Conservation (phyloP, 2,329 filamentous ascomycete genomes). For the Penicillium sp. region DNA sequence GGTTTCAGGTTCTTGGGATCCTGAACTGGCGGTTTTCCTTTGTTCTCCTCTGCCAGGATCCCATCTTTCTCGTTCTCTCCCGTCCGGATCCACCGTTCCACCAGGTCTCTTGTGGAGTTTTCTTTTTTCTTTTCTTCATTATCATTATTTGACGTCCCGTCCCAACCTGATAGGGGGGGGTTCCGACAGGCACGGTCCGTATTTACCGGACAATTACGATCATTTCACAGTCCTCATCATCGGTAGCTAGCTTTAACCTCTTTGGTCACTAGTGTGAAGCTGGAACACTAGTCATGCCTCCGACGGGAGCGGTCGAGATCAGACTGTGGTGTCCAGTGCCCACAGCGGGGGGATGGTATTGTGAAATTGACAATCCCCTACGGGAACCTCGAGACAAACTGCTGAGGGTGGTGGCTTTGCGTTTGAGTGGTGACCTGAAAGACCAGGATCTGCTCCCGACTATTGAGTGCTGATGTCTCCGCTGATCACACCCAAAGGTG, state of each 20-base stretch:
- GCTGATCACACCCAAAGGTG: constrained; percentile 10
- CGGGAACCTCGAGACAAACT: background rate
- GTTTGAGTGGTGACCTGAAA: constrained; percentile 5
- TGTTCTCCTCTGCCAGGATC: background rate
- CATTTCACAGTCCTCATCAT: constrained; percentile 9
- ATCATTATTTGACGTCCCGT: constrained; percentile 5
- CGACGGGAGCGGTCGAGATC: background rate
- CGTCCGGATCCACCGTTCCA: constrained; percentile 1
- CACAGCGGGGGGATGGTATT: background rate
- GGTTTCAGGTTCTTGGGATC: background rate
- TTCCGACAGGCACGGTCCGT: background rate
- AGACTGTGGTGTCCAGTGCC: background rate
- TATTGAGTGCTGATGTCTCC: constrained; percentile 16
- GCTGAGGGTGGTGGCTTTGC: background rate
- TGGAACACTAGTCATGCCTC: background rate
- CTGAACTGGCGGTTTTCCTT: background rate
- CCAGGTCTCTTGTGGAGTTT: background rate
- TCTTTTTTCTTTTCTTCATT: background rate
- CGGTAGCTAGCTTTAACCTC: background rate
- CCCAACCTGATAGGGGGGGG: background rate
- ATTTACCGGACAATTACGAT: constrained; percentile 17
- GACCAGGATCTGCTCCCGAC: constrained; percentile 3
- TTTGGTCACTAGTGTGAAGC: background rate
- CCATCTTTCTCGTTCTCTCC: background rate
- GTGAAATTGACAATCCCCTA: background rate